A percentile compares a stretch with the other conserved stretches of the same genome.
These are phyloP conservation scores for Tolypocladium pustulatum DNA, from an alignment of 2,329 filamentous ascomycete species.

Conservation along the genomic window DNA sequence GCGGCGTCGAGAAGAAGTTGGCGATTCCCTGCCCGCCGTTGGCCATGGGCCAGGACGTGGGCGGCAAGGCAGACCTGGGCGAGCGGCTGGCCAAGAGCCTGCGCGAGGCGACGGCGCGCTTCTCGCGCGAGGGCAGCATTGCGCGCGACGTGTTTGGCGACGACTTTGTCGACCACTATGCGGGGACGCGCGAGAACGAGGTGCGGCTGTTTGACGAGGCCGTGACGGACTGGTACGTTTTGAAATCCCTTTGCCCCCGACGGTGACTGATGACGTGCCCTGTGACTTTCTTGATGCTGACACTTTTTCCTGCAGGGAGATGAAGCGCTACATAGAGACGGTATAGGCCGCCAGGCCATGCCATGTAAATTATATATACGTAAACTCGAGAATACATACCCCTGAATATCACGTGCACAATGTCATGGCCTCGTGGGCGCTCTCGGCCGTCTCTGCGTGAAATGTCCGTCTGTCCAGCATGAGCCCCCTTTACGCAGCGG, in stretches of 20 bases:
- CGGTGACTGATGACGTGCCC: too few species aligned
- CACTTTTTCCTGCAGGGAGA: constrained; percentile 45
- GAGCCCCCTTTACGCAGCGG: too few species aligned
- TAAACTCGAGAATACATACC: background rate
- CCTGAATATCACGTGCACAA: background rate
- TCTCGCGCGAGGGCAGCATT: constrained; percentile 68
- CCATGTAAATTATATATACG: background rate
- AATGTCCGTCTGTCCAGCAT: background rate
- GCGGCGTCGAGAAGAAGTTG: constrained; percentile 86
- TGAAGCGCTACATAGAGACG: constrained; percentile 48
- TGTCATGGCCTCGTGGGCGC: background rate
- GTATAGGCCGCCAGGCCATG: background rate
- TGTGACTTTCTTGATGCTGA: constrained; percentile 5
- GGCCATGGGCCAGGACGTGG: constrained; percentile 74
- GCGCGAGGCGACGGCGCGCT: constrained; percentile 71
- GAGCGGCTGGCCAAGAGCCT: constrained; percentile 73
- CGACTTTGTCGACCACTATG: constrained; percentile 92
- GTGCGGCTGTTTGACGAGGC: constrained; percentile 86
- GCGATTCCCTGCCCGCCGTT: constrained; percentile 74
- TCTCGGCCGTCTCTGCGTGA: background rate
- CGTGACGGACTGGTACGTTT: constrained; percentile 84
- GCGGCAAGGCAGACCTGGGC: constrained; percentile 59
- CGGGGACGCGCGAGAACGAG: constrained; percentile 86
- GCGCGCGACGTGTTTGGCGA: constrained; percentile 92
- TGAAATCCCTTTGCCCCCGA: background rate